Evolutionary conservation across 768 basidiomycete genomes (phyloP), one percentile per base, ranked within the genome.

Genomic region (Clitopilus hobsonii): DNA sequence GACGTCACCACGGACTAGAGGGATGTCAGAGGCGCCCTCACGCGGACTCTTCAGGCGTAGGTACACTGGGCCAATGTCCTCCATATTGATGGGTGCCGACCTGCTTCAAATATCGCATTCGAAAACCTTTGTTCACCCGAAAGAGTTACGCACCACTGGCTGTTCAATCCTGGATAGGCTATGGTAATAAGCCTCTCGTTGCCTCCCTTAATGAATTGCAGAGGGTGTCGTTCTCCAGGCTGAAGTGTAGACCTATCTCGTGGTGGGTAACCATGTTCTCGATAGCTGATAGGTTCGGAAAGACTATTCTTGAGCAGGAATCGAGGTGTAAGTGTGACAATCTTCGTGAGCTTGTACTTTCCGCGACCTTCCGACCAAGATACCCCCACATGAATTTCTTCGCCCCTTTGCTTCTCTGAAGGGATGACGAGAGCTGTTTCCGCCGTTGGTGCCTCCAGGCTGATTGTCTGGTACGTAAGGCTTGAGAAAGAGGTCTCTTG

Each of bases 321-420:
- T 47, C 97, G 84, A 24, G 97, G 97, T 6, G 90, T 78, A 30
- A 98, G 73, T 0, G 91, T 95, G 60, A 99, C 86, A 60, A 98
- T 88, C 72, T 98, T 98, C 24, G 88, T 89, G 28, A 98, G 74
- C 66, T 98, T 98, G 69, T 98, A 98, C 76, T 97, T 98, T 29
- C 97, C 97, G n/a, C 87, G 74, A 1, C 95, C 97, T 69, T 96
- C 94, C 16, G 82, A 79, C 84, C 95, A 98, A 4, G 94, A 95
- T 32, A 99, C 62, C 1, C 96, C 97, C 47, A 91, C 69, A 65
- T 94, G 90, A 52, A 86, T 78, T 65, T 87, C 84, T 48, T 89
- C 84, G 2, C 78, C 71, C 58, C 76, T 84, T 52, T 85, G 84
- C 26, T 73, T 74, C 38, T 80, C 71, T 7, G 88, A 85, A 1